A percentile compares a stretch with the other conserved stretches of the same genome.
Conservation (phyloP, 2,329 filamentous ascomycete genomes). For the Escovopsis weberi region DNA sequence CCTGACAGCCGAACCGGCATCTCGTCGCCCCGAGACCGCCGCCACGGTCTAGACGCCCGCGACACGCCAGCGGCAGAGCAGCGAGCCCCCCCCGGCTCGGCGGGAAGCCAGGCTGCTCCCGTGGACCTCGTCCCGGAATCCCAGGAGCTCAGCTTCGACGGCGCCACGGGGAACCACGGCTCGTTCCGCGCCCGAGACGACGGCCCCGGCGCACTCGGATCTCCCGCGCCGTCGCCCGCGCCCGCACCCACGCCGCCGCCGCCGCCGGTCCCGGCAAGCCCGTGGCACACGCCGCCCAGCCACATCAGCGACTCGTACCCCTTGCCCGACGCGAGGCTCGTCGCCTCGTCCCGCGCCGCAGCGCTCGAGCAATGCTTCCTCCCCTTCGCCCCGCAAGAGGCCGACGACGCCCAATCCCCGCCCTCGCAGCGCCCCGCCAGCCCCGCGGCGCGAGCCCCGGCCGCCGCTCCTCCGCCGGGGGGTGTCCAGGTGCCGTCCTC, state of each 20-base stretch:
- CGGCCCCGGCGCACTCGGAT: no score
- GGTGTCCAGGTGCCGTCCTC: conserved; percentile 13
- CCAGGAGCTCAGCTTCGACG: conserved; percentile 29
- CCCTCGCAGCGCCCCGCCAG: no score
- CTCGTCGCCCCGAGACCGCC: not conserved
- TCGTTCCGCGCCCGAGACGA: no score
- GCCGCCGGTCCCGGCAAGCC: conserved; percentile 6
- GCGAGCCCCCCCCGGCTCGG: conserved; percentile 1
- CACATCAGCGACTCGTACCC: conserved; percentile 41
- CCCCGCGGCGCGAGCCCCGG: no score
- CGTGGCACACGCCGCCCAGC: conserved; percentile 32
- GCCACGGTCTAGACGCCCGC: not conserved
- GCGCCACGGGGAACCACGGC: conserved; percentile 28
- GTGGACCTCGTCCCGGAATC: conserved; percentile 20
- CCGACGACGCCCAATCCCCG: no score
- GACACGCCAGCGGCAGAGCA: not conserved
- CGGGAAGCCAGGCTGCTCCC: conserved; percentile 4
- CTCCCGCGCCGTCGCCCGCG: conserved; percentile 16
- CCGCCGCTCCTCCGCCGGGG: no score
- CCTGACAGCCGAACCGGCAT: conserved; percentile 9
- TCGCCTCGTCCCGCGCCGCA: conserved; percentile 30
- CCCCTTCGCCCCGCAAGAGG: no score
- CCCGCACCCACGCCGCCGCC: not conserved
- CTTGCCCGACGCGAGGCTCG: conserved; percentile 16
- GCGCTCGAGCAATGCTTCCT: conserved; percentile 33